Conservation (phyloP, 495 filamentous ascomycete genomes). For the Penicillium malachiteum region DNA sequence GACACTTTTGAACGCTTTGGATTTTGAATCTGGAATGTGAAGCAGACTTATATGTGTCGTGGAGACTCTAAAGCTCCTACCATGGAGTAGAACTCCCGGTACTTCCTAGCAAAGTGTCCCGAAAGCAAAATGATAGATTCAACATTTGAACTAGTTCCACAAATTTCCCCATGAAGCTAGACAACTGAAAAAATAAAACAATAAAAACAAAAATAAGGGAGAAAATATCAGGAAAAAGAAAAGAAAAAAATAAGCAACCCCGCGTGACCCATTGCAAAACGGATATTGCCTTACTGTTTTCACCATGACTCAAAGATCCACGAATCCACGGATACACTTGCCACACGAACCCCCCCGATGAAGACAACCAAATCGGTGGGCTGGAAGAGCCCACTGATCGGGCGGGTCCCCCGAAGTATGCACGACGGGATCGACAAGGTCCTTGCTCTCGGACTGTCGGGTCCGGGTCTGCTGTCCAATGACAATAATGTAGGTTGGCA, state of each 20-base stretch:
- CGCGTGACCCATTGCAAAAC: slow-evolving; percentile 29
- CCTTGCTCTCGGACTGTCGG: background rate
- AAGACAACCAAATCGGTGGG: background rate
- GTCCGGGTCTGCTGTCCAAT: background rate
- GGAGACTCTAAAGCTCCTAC: too few relatives aligned
- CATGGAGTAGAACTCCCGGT: slow-evolving; percentile 1
- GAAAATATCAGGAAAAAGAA: background rate
- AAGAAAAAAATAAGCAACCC: slow-evolving; percentile 11
- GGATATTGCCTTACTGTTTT: slow-evolving; percentile 16
- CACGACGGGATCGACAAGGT: slow-evolving; percentile 11
- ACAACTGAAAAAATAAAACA: too few relatives aligned
- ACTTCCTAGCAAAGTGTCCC: slow-evolving; percentile 23
- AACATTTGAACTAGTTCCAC: background rate
- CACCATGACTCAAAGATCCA: slow-evolving; percentile 34
- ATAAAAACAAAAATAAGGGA: too few relatives aligned
- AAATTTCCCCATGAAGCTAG: too few relatives aligned
- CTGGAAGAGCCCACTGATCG: background rate
- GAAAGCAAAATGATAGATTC: slow-evolving; percentile 15
- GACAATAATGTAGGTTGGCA: background rate
- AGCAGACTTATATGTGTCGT: too few relatives aligned
- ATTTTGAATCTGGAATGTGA: too few relatives aligned
- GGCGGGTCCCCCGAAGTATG: slow-evolving; percentile 1
- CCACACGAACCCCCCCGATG: slow-evolving; percentile 13
- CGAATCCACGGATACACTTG: slow-evolving; percentile 24
- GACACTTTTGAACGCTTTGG: too few relatives aligned